Evolutionary conservation across 2,329 filamentous ascomycete genomes (phyloP).

Genomic region (Escovopsis weberi): DNA sequence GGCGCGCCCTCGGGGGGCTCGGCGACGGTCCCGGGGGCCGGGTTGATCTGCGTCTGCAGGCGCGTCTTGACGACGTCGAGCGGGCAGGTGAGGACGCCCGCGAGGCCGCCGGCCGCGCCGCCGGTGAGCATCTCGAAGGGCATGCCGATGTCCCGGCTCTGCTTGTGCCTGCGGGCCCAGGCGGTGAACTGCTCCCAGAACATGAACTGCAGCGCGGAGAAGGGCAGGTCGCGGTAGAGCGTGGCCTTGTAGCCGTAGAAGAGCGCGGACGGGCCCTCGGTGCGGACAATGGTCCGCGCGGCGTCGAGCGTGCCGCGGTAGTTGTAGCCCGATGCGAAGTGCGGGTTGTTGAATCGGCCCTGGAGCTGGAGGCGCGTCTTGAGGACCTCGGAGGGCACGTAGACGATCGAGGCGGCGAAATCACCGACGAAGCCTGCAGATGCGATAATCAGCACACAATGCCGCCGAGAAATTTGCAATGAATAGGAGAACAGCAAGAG

Average conservation of each 20-base stretch:
- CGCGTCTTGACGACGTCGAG: slow-evolving; percentile 96
- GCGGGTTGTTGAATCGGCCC: slow-evolving; percentile 87
- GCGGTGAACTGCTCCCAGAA: slow-evolving; percentile 93
- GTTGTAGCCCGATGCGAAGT: slow-evolving; percentile 90
- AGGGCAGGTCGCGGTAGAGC: slow-evolving; percentile 83
- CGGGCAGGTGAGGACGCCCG: slow-evolving; percentile 87
- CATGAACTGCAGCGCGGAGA: slow-evolving; percentile 91
- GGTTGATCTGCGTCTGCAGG: slow-evolving; percentile 73
- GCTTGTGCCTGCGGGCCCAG: slow-evolving; percentile 65
- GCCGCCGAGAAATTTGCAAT: neutral
- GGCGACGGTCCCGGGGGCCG: neutral
- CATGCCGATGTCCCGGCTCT: slow-evolving; percentile 71
- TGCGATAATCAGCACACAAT: slow-evolving; percentile 4
- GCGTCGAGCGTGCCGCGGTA: slow-evolving; percentile 80
- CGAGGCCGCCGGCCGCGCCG: slow-evolving; percentile 77
- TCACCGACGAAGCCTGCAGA: slow-evolving; percentile 74
- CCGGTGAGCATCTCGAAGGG: slow-evolving; percentile 79
- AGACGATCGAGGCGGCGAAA: slow-evolving; percentile 78
- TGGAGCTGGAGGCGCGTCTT: slow-evolving; percentile 96
- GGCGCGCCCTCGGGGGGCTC: slow-evolving; percentile 4
- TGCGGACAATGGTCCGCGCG: slow-evolving; percentile 65
- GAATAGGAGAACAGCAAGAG: neutral
- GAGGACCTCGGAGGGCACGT: slow-evolving; percentile 92
- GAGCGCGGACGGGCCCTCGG: slow-evolving; percentile 71
- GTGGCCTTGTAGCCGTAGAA: slow-evolving; percentile 98